Conservation (phyloP, 257 asterid species). For the Ocimum tenuiflorum region DNA sequence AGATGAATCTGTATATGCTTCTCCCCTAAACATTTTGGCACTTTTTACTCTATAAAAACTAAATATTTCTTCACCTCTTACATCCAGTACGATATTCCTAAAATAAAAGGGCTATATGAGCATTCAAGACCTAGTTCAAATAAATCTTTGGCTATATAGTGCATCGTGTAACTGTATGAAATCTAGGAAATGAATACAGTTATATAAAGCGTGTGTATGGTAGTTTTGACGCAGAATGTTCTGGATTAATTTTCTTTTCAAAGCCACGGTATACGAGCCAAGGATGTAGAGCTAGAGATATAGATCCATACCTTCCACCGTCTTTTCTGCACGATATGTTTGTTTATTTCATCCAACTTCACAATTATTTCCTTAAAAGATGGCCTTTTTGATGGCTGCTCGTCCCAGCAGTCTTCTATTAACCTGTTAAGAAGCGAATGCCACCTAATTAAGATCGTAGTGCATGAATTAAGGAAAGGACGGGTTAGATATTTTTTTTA, state of each 20-base stretch:
- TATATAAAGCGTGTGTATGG: not conserved
- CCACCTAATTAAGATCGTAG: not conserved
- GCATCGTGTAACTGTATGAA: not conserved
- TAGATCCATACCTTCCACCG: constrained; percentile 64
- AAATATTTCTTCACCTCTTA: too few species aligned
- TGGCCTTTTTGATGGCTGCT: constrained; percentile 54
- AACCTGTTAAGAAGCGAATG: constrained; percentile 43
- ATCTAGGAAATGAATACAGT: not conserved
- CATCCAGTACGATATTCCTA: too few species aligned
- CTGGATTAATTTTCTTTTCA: not conserved
- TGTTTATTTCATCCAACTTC: constrained; percentile 47
- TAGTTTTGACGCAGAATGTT: not conserved
- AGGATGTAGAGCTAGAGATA: not conserved
- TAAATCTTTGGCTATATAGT: not conserved
- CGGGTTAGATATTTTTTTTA: not conserved
- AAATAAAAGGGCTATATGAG: too few species aligned
- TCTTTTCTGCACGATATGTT: constrained; percentile 34
- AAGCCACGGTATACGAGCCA: not conserved
- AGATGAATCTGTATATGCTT: too few species aligned
- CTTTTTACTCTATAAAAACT: too few species aligned
- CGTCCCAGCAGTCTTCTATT: constrained; percentile 64
- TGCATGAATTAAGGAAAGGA: not conserved
- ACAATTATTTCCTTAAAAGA: constrained; percentile 50
- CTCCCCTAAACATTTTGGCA: too few species aligned
- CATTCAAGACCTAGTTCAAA: not conserved